These are phyloP conservation scores for Sporothrix pseudoabietina DNA, from an alignment of 2,329 filamentous ascomycete genomes.

Conservation along the genomic window DNA sequence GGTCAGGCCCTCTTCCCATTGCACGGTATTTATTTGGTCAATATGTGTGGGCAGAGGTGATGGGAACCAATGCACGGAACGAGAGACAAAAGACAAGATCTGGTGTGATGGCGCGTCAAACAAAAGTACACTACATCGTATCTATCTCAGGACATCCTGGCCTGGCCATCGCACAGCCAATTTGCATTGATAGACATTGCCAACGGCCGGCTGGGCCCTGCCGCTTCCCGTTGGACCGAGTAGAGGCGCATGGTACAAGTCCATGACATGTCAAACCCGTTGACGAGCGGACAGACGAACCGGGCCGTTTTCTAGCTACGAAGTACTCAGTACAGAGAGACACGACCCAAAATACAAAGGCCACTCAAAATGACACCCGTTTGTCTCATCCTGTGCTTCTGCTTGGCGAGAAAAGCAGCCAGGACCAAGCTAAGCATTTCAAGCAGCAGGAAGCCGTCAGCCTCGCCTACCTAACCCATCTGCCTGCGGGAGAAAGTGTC, in stretches of 20 bases:
- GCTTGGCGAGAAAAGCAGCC: slow-evolving; percentile 12
- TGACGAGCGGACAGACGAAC: slow-evolving; percentile 13
- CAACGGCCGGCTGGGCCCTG: not conserved
- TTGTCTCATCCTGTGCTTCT: slow-evolving; percentile 13
- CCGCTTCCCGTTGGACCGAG: not conserved
- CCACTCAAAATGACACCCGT: slow-evolving; percentile 19
- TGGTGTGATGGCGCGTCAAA: not conserved
- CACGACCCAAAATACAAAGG: not conserved
- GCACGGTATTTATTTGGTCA: not conserved
- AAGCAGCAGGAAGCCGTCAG: not conserved
- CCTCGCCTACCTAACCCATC: slow-evolving; percentile 16
- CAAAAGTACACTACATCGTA: not conserved
- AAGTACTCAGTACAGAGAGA: not conserved
- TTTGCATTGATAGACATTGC: not conserved
- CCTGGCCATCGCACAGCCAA: not conserved
- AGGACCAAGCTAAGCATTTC: not conserved
- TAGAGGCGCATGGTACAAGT: not conserved
- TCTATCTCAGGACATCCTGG: not conserved
- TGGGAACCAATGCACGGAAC: not conserved
- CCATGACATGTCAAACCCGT: slow-evolving; percentile 7
- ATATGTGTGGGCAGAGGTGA: not conserved
- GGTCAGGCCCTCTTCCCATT: not conserved
- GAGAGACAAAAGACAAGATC: not conserved
- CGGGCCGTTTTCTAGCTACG: slow-evolving; percentile 4
- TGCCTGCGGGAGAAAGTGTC: not conserved